phyloP scores from a whole-genome alignment of 495 filamentous ascomycete species.

The Podospora pseudoanserina region DNA sequence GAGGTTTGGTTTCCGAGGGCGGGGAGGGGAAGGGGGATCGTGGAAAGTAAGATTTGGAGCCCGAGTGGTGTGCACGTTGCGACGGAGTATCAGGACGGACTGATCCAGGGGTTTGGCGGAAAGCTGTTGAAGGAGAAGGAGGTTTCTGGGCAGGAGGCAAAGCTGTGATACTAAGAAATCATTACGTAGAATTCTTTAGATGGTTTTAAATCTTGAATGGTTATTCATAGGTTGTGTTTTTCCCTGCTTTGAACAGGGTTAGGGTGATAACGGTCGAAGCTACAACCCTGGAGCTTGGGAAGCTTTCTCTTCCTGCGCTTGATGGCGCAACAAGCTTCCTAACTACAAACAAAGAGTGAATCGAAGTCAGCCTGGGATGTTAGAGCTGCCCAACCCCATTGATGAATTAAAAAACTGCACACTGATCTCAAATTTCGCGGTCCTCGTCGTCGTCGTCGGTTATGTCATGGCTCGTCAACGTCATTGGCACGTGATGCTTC shows the following conservation, averaged over 20 bases:
- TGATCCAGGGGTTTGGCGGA: constrained; percentile 31
- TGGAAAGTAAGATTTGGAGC: constrained; percentile 64
- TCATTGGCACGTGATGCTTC: constrained; percentile 24
- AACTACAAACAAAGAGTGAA: too few relatives aligned
- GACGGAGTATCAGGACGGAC: constrained; percentile 61
- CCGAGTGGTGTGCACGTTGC: constrained; percentile 58
- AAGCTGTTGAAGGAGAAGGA: background rate
- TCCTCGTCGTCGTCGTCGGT: background rate
- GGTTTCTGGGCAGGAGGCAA: constrained; percentile 20
- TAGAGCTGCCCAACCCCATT: too few relatives aligned
- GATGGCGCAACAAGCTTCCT: background rate
- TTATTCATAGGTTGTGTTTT: too few relatives aligned
- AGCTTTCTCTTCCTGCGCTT: background rate
- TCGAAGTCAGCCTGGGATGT: too few relatives aligned
- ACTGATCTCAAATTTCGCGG: background rate
- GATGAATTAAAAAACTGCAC: background rate
- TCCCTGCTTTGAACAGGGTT: background rate
- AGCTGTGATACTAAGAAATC: background rate
- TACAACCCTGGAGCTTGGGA: background rate
- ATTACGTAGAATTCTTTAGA: too few relatives aligned
- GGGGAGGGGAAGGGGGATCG: constrained; percentile 54
- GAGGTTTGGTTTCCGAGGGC: constrained; percentile 58
- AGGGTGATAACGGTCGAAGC: background rate
- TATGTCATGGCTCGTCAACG: background rate
- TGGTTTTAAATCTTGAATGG: too few relatives aligned